A percentile compares a stretch with the other conserved stretches of the same genome.
These are phyloP conservation scores for Nakataea oryzae DNA, from an alignment of 2,329 filamentous ascomycete species.

Conservation along the genomic window DNA sequence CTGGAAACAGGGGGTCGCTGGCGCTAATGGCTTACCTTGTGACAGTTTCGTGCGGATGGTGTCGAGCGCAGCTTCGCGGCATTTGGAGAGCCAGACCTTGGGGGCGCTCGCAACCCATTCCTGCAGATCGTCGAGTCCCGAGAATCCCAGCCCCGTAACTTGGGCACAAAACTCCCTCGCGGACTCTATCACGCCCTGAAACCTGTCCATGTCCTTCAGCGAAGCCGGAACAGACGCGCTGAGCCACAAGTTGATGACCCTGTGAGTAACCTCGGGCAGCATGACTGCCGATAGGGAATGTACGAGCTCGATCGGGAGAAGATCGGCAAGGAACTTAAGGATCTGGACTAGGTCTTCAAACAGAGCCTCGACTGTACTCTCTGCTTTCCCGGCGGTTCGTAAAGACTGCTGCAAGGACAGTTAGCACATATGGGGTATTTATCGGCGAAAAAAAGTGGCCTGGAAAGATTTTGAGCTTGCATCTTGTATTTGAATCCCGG, in stretches of 20 bases:
- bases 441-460: background rate
- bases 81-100: constrained; percentile 75
- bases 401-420: constrained; percentile 28
- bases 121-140: constrained; percentile 49
- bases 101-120: constrained; percentile 77
- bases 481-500: constrained; percentile 28
- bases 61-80: constrained; percentile 70
- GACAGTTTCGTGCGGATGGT: constrained; percentile 60
- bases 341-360: constrained; percentile 42
- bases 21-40: constrained; percentile 28
- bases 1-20: background rate
- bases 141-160: constrained; percentile 54
- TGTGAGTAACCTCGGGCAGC: constrained; percentile 56
- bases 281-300: constrained; percentile 56
- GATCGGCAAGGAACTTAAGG: constrained; percentile 39
- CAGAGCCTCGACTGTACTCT: constrained; percentile 36
- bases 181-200: constrained; percentile 58
- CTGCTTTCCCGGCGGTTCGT: constrained; percentile 27
- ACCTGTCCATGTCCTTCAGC: constrained; percentile 58
- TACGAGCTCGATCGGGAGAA: constrained; percentile 43
- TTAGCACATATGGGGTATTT: background rate
- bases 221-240: constrained; percentile 66
- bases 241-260: constrained; percentile 65
- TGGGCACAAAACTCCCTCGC: constrained; percentile 54
- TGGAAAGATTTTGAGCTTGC: constrained; percentile 17